Percentiles rank a stretch among this genome's conserved stretches.
Evolutionary conservation across 2,329 filamentous ascomycete species (phyloP).

Genomic region (Xylaria sp.): DNA sequence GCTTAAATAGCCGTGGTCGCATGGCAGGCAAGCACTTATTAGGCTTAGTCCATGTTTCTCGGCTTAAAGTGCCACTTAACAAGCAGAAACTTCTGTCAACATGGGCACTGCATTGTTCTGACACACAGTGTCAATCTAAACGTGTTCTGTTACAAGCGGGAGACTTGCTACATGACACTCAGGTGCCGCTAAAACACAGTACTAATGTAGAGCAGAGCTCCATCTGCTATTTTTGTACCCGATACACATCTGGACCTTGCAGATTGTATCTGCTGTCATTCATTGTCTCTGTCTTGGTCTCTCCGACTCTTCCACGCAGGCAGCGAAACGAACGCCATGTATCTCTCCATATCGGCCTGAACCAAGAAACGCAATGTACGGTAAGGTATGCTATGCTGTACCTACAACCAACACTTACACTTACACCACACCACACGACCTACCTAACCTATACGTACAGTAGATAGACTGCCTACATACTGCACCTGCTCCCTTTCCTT

Average conservation of each 20-base stretch:
- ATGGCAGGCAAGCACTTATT: not conserved
- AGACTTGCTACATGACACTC: not conserved
- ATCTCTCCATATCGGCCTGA: constrained; percentile 21
- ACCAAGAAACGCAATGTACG: constrained; percentile 29
- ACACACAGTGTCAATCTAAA: not conserved
- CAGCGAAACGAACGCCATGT: constrained; percentile 1
- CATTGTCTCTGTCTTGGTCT: constrained; percentile 15
- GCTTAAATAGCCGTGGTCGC: not conserved
- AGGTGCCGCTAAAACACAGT: constrained; percentile 29
- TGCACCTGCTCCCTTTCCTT: constrained; percentile 35
- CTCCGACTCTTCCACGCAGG: constrained; percentile 21
- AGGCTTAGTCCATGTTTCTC: not conserved
- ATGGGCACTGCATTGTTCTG: not conserved
- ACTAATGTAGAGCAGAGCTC: constrained; percentile 1
- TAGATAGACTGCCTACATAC: constrained; percentile 6
- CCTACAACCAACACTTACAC: not conserved
- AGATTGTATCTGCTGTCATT: constrained; percentile 11
- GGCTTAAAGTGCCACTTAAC: not conserved
- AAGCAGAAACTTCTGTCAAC: constrained; percentile 1
- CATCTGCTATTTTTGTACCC: constrained; percentile 19
- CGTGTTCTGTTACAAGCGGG: not conserved
- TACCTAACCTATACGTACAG: constrained; percentile 12
- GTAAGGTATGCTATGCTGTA: constrained; percentile 8
- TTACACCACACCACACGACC: constrained; percentile 16
- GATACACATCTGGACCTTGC: constrained; percentile 19